Evolutionary conservation across 306 rosid species (phyloP).

Genomic region (Neltuma alba): DNA sequence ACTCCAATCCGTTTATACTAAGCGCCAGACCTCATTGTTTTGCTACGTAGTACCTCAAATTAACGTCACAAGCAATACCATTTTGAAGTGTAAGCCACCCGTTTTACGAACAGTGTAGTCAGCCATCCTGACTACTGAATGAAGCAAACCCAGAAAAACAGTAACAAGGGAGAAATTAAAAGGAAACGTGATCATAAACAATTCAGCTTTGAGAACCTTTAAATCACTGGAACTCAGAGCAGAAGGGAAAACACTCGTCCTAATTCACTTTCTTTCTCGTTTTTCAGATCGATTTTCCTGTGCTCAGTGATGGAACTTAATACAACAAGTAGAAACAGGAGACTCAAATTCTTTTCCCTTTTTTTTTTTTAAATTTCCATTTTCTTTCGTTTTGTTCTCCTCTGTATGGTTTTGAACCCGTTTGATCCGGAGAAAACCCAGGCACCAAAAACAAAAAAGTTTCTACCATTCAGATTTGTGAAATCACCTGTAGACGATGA

Average conservation of each 20-base stretch:
- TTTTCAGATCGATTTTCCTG: neutral
- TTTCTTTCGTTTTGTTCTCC: too few species aligned
- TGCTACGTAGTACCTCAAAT: neutral
- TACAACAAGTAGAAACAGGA: neutral
- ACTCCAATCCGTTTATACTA: constrained; percentile 1
- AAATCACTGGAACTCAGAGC: neutral
- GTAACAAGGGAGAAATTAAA: too few species aligned
- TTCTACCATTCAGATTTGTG: neutral
- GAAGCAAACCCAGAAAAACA: too few species aligned
- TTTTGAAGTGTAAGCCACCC: neutral
- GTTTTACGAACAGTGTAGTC: neutral
- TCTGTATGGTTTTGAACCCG: neutral
- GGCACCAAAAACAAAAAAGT: neutral
- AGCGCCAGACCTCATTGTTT: neutral
- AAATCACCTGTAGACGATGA: constrained; percentile 42
- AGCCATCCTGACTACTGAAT: neutral
- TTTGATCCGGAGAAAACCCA: neutral
- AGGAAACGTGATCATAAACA: neutral
- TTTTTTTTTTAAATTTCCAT: neutral
- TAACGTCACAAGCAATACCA: too few species aligned
- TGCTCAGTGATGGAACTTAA: neutral
- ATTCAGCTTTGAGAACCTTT: neutral
- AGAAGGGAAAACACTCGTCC: neutral
- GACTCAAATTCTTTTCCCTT: neutral
- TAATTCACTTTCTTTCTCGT: neutral